Conservation (phyloP, 2,329 filamentous ascomycete genomes). For the Xylariaceae sp. region DNA sequence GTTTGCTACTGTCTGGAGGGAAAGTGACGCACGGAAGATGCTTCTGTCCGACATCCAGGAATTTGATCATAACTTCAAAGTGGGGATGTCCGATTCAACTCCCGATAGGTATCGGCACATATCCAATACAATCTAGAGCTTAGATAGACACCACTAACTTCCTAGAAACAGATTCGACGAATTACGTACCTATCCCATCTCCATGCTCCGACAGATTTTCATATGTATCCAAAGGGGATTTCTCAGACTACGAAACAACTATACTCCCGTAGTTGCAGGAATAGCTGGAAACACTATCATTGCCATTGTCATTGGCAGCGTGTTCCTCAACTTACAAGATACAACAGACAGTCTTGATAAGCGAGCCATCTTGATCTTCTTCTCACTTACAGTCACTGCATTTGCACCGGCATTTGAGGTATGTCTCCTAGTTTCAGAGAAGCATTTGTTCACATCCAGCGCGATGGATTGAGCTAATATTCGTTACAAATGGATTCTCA, state of each 20-base stretch:
- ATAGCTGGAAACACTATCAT: conserved; percentile 75
- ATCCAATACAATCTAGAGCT: too few relatives aligned
- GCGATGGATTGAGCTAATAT: too few relatives aligned
- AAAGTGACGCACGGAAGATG: conserved; percentile 38
- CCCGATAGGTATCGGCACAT: too few relatives aligned
- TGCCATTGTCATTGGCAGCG: conserved; percentile 70
- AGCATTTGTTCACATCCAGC: too few relatives aligned
- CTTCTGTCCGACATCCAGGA: background rate
- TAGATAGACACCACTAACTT: too few relatives aligned
- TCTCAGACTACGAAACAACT: background rate
- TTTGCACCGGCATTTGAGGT: conserved; percentile 73
- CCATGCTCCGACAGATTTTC: too few relatives aligned
- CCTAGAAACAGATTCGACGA: too few relatives aligned
- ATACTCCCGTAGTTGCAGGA: too few relatives aligned
- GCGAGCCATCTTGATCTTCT: conserved; percentile 77
- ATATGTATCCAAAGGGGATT: conserved; percentile 1
- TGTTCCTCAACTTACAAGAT: conserved; percentile 71
- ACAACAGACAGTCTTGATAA: conserved; percentile 69
- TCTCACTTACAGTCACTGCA: conserved; percentile 79
- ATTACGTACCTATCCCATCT: too few relatives aligned
- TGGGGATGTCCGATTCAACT: background rate
- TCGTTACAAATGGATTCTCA: conserved; percentile 71
- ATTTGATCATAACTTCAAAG: background rate
- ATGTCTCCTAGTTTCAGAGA: too few relatives aligned
- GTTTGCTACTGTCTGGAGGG: conserved; percentile 56